Evolutionary conservation across 495 filamentous ascomycete genomes (phyloP), one percentile per base, ranked within the genome.

Genomic region (Glarea lozoyensis): DNA sequence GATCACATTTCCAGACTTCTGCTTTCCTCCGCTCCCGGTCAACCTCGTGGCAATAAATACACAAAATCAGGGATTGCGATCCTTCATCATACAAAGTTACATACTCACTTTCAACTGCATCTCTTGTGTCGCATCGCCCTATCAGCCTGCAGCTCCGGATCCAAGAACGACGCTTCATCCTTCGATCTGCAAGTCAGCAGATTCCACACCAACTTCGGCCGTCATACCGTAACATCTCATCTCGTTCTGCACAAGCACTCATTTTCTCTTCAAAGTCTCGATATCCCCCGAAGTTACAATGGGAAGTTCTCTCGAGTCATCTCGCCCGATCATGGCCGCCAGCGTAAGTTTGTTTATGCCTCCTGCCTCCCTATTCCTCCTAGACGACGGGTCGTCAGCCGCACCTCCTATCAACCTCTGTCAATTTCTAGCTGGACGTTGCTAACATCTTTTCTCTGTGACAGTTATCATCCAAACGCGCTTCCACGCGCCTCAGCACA

Each of bases 401-500:
- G n/a, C 36, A 42, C 13, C 16, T 24, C 13, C 45, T 43, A 18
- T 22, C 37, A 39, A 21, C 33, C 30, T 20, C 1, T 23, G 27
- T 43, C 40, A 37, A 37, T 24, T 45, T 33, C 32, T 31, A 20
- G 24, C 36, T 40, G 45, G 12, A 15, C 21, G 44, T 48, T 22
- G 47, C 54, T 54, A 44, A 38, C 39, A 39, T 34, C 16, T 16
- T 24, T 38, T 20, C 16, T 30, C 20, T 25, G 11, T 19, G 42
- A 13, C 57, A 68, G 43, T 60, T 59, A 22, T 37, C 56, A 54
- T 72, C 79, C 60, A 70, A 71, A 53, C 83, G 82, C 54, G 72
- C 75, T 47, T 88, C 84, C 3, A 76, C 82, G 55, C 80, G 88
- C 57, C 79, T 84, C 63, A 89, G 84, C 58, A 88, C 84, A 43